phyloP scores from a whole-genome alignment of 202 grass and related monocot genomes.

The Panicum hallii region DNA sequence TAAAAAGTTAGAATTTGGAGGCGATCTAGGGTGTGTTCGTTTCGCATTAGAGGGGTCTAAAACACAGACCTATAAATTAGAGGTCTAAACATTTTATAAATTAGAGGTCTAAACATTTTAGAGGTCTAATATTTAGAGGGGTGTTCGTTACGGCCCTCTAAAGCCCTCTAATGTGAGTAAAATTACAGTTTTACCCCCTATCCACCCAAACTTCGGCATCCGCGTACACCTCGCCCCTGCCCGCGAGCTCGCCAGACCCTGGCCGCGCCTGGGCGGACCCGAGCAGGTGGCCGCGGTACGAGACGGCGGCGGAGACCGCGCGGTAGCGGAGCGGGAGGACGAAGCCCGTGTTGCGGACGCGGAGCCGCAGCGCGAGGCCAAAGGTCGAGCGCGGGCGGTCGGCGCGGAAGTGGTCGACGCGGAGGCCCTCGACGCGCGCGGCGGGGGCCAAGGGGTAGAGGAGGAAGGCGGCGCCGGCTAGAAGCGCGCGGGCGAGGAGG shows the following conservation, averaged over 20 bases:
- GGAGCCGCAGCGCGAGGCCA: constrained; percentile 54
- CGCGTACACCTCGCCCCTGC: constrained; percentile 51
- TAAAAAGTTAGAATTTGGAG: too few species aligned
- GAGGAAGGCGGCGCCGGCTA: constrained; percentile 51
- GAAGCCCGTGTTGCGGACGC: constrained; percentile 61
- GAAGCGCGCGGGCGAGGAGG: constrained; percentile 52
- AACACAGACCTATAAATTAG: too few species aligned
- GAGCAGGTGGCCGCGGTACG: constrained; percentile 70
- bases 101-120: too few species aligned
- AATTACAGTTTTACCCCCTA: too few species aligned
- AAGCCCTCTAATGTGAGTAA: too few species aligned
- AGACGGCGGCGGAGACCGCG: constrained; percentile 65
- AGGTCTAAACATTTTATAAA: too few species aligned
- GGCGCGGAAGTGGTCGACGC: constrained; percentile 57
- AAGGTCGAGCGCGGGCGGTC: constrained; percentile 52
- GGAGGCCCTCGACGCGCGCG: constrained; percentile 50
- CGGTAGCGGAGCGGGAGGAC: constrained; percentile 65
- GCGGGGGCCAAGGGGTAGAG: constrained; percentile 70
- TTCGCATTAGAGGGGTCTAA: too few species aligned
- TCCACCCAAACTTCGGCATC: constrained; percentile 72
- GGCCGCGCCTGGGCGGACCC: constrained; percentile 67
- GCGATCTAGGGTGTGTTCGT: too few species aligned
- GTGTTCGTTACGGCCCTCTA: too few species aligned
- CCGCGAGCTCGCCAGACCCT: constrained; percentile 53
- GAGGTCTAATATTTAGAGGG: too few species aligned